Evolutionary conservation across 495 filamentous ascomycete genomes (phyloP), one percentile per base, ranked within the genome.

Genomic region (Xylaria acuta): DNA sequence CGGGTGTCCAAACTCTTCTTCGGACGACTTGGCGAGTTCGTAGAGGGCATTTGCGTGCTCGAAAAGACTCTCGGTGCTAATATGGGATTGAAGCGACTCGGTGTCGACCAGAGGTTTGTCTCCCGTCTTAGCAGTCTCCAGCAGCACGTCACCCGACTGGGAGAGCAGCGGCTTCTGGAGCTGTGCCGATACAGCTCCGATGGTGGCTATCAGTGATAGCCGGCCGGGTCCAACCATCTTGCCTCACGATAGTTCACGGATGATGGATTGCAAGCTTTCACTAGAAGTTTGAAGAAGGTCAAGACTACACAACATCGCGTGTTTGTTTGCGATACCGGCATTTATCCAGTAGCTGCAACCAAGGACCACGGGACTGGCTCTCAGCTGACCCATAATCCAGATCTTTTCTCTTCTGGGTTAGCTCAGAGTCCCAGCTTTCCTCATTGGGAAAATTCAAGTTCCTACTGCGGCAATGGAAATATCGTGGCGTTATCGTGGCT

Each of bases 1-100:
- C 3, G 89, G 89, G 69, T 89, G 89, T 70, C 84, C 83, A 77
- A 87, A 90, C 64, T 90, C 86, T 16, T 85, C 79, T 56, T 85
- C 77, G 16, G 84, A 83, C 30, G 83, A 77, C 74, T 88, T 80
- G 12, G 89, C 89, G 70, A 90, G 83, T 54, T 84, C 75, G 76
- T 84, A 91, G 20, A 91, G 83, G 16, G 85, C 75, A 71, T 89
- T 82, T 51, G 89, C 88, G 58, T 87, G 83, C 14, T 77, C 76
- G 8, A 89, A 73, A 27, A 91, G 87, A 38, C 81, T 85, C 25
- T 87, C 82, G 58, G 76, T 78, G 60, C 81, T 84, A 77, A 91
- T 89, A 71, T 81, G 81, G 38, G 75, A 81, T 74, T 91, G 86
- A 58, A 90, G 82, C 27, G 78, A 79, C 66, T 86, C 78, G 14